These are phyloP conservation scores for Gossypium thurberi DNA, from an alignment of 345 rosid genomes.

Conservation along the genomic window DNA sequence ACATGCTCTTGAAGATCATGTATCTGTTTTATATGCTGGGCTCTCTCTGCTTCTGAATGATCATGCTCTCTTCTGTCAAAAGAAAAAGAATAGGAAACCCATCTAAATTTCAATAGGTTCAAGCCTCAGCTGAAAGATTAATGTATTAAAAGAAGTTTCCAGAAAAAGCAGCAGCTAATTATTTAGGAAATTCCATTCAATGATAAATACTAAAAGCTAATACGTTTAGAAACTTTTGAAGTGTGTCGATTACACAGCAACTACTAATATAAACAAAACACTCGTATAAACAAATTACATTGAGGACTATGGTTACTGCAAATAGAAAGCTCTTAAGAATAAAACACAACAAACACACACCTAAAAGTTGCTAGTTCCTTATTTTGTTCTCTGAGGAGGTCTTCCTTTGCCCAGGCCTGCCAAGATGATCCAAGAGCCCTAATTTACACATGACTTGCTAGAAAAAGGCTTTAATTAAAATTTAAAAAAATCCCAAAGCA, in stretches of 20 bases:
- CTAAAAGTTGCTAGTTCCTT: constrained; percentile 79
- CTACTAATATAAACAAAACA: not conserved
- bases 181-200: not conserved
- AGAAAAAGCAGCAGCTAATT: not conserved
- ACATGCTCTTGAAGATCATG: constrained; percentile 82
- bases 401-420: constrained; percentile 96
- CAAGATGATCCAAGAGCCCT: constrained; percentile 10
- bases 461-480: not conserved
- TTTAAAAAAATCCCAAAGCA: not conserved
- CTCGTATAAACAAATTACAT: not conserved
- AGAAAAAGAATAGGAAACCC: constrained; percentile 7
- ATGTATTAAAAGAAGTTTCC: not conserved
- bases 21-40: constrained; percentile 69
- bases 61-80: constrained; percentile 86
- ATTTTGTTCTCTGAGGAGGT: constrained; percentile 77
- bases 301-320: not conserved
- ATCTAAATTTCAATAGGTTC: constrained; percentile 8
- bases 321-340: not conserved
- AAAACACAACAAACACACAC: constrained; percentile 23
- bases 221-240: not conserved
- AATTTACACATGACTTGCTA: not conserved
- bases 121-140: not conserved
- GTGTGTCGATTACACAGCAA: not conserved
- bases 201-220: not conserved
- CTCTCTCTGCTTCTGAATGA: constrained; percentile 91